A percentile compares a stretch with the other conserved stretches of the same genome.
Conservation (phyloP, 352 stramenopile species). For the Stramenopiles sp. region DNA sequence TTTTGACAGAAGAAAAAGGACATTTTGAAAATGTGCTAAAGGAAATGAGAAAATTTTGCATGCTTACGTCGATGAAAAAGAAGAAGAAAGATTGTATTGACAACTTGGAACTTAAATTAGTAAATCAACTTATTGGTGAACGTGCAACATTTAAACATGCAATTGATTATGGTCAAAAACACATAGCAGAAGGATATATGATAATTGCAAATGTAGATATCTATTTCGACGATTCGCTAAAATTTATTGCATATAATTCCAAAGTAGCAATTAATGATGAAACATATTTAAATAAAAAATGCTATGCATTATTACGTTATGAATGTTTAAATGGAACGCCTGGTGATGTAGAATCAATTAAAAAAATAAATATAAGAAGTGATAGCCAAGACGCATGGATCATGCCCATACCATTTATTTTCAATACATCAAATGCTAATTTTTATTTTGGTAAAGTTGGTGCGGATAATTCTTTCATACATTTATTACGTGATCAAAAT, state of each 20-base stretch:
- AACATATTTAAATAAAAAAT: background rate
- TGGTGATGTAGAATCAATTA: background rate
- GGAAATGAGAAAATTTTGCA: too few species aligned
- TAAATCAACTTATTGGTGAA: background rate
- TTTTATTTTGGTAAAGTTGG: conserved; percentile 2
- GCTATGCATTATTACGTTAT: background rate
- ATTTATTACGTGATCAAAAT: background rate
- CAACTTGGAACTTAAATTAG: too few species aligned
- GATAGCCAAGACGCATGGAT: conserved; percentile 1
- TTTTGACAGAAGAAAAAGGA: too few species aligned
- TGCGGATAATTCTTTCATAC: background rate
- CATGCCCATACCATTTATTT: background rate
- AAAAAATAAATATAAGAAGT: background rate
- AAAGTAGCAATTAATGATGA: background rate
- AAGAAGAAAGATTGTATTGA: too few species aligned
- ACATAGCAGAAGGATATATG: background rate
- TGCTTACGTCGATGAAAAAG: too few species aligned
- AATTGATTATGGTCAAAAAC: background rate
- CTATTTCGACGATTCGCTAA: background rate
- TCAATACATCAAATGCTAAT: background rate
- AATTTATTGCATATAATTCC: too few species aligned
- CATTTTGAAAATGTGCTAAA: too few species aligned
- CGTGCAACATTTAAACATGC: background rate
- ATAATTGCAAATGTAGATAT: background rate
- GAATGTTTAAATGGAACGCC: background rate